phyloP scores from a whole-genome alignment of 495 filamentous ascomycete species.

The Aspergillus sclerotioniger region DNA sequence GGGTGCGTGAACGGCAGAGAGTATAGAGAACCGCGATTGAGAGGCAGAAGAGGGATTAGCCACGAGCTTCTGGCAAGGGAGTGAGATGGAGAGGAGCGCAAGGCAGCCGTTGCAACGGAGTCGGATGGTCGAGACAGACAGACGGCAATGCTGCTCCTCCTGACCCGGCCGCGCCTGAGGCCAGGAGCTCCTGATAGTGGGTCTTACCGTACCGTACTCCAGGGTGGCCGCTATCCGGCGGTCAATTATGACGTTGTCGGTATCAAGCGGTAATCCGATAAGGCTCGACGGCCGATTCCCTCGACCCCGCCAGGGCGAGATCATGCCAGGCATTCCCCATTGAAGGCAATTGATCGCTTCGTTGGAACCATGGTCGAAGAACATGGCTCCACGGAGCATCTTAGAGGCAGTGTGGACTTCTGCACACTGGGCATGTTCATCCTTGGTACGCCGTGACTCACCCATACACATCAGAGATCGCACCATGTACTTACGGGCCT shows the following conservation, averaged over 20 bases:
- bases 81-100: slow-evolving; percentile 1
- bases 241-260: slow-evolving; percentile 16
- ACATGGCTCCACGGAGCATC: background rate
- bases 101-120: slow-evolving; percentile 17
- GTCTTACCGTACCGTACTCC: slow-evolving; percentile 22
- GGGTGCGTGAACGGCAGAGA: background rate
- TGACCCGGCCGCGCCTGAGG: slow-evolving; percentile 23
- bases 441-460: slow-evolving; percentile 60
- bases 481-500: slow-evolving; percentile 23
- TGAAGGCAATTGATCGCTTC: background rate
- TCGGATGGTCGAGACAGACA: slow-evolving; percentile 10
- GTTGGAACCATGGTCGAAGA: slow-evolving; percentile 17
- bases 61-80: background rate
- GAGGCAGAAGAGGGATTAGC: background rate
- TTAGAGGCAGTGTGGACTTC: slow-evolving; percentile 58
- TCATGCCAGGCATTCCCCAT: slow-evolving; percentile 3
- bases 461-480: background rate
- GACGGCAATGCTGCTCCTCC: slow-evolving; percentile 26
- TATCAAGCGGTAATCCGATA: slow-evolving; percentile 14
- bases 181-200: slow-evolving; percentile 17
- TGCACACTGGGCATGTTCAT: slow-evolving; percentile 95
- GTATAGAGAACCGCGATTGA: background rate
- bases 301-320: slow-evolving; percentile 9
- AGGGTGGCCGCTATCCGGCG: background rate
- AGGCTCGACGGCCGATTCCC: background rate